Evolutionary conservation across 164 flowering plant genomes (phyloP), one percentile per base, ranked within the genome.

Genomic region (Saururus chinensis): DNA sequence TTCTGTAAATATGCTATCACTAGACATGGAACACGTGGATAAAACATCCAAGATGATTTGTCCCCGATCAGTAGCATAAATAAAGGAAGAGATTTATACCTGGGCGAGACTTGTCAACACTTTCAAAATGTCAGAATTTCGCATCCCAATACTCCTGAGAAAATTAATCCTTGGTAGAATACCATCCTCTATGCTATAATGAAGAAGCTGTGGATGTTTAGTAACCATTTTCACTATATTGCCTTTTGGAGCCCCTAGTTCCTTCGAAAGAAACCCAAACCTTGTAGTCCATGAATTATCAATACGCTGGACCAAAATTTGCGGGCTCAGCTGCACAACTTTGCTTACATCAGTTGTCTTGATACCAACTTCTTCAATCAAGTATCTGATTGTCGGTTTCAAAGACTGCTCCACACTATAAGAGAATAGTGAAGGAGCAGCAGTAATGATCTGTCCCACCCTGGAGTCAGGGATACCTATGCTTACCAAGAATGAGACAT

Each of bases 141-240:
- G 68, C 98, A 92, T 80, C 53, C 98, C 96, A 45, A 92, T 92
- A 70, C 96, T 88, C 77, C 98, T 79, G 26, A 89, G 72, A 61
- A 92, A 89, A 68, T 88, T 86, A 69, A 92, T 89, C 66, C 96
- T 83, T 1, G 98, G 98, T 56, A 84, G 73, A 19, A 92, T 78
- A 21, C 96, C 98, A 71, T 86, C 96, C 65, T 88, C 90, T 53
- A 92, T 89, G 61, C 96, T 86, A 77, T 89, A 92, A 73, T 92
- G 98, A 60, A 92, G 96, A 40, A 89, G 80, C 75, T 92, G 98
- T 19, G 96, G 98, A 76, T 92, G 98, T 68, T 92, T 92, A 4
- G 66, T 77, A 52, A 89, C 95, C 96, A 89, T 92, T 76, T 88
- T 92, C 63, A 88, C 96, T 35, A 89, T 68, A 72, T 75, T 81